phyloP scores from a whole-genome alignment of 768 basidiomycete genomes.

The Floccularia luteovirens region DNA sequence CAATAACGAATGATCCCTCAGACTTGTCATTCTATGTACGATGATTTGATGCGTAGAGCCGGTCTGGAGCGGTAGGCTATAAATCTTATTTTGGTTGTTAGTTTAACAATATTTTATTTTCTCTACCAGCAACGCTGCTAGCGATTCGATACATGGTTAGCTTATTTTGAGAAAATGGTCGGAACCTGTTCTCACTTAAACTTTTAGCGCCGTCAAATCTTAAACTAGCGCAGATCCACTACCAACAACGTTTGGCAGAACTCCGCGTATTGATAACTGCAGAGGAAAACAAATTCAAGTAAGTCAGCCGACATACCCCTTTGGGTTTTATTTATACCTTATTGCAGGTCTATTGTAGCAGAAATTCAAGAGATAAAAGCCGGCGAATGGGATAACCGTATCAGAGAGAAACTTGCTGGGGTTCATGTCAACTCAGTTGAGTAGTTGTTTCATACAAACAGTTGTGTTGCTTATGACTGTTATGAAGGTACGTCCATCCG shows the following conservation, averaged over 20 bases:
- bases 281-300: constrained; percentile 81
- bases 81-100: constrained; percentile 2
- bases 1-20: constrained; percentile 16
- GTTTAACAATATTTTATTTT: background rate
- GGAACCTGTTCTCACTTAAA: too few species aligned
- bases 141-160: too few species aligned
- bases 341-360: constrained; percentile 45
- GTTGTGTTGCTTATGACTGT: too few species aligned
- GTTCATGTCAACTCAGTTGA: constrained; percentile 3
- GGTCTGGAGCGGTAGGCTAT: constrained; percentile 51
- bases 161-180: too few species aligned
- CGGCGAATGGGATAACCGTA: constrained; percentile 55
- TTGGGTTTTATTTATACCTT: constrained; percentile 1
- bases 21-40: constrained; percentile 66
- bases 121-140: too few species aligned
- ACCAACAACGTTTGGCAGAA: constrained; percentile 60
- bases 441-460: too few species aligned
- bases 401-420: constrained; percentile 24
- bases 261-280: constrained; percentile 60
- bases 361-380: constrained; percentile 76
- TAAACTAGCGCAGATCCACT: constrained; percentile 70
- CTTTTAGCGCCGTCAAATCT: constrained; percentile 58
- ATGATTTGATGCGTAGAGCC: constrained; percentile 61
- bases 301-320: constrained; percentile 10
- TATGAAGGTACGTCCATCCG: too few species aligned